Percentiles rank a stretch among this genome's conserved stretches.
Evolutionary conservation across 1,284 basidiomycete species (phyloP).

Genomic region (Moesziomyces sp.): DNA sequence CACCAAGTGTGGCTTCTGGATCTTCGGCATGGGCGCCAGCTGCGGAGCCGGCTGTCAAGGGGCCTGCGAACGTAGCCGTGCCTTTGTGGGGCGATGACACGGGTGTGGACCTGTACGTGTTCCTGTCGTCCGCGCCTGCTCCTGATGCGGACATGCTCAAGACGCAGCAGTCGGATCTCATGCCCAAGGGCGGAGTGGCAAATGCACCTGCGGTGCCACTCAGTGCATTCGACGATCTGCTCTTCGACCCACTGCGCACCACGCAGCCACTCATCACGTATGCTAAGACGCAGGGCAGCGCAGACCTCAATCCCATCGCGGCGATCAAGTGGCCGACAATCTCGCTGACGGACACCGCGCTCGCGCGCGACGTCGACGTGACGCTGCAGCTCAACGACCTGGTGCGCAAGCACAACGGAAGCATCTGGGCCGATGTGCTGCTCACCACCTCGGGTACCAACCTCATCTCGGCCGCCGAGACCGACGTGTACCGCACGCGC

Average conservation of each 20-base stretch:
- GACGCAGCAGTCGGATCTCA: conserved; percentile 46
- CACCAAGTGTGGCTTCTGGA: too few relatives aligned
- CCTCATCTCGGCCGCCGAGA: conserved; percentile 74
- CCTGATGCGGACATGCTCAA: conserved; percentile 20
- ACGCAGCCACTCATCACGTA: conserved; percentile 2
- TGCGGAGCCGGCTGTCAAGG: conserved; percentile 10
- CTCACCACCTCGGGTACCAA: conserved; percentile 77
- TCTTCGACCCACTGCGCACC: conserved; percentile 28
- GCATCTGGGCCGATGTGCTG: conserved; percentile 82
- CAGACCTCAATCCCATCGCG: conserved; percentile 25
- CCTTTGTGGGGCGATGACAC: conserved; percentile 32
- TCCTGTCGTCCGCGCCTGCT: conserved; percentile 32
- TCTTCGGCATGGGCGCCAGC: background rate
- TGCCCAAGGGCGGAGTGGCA: conserved; percentile 16
- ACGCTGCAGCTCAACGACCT: conserved; percentile 25
- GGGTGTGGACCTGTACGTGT: conserved; percentile 52
- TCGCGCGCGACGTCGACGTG: conserved; percentile 41
- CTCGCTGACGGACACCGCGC: conserved; percentile 26
- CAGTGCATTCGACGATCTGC: conserved; percentile 25
- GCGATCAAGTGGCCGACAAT: conserved; percentile 49
- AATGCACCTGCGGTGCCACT: conserved; percentile 34
- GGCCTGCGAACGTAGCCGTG: conserved; percentile 29
- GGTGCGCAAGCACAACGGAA: conserved; percentile 39
- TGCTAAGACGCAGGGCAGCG: background rate
- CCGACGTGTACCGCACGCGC: conserved; percentile 76